These are phyloP conservation scores for Mallotus nudiflorus DNA, from an alignment of 345 rosid species.

Conservation along the genomic window DNA sequence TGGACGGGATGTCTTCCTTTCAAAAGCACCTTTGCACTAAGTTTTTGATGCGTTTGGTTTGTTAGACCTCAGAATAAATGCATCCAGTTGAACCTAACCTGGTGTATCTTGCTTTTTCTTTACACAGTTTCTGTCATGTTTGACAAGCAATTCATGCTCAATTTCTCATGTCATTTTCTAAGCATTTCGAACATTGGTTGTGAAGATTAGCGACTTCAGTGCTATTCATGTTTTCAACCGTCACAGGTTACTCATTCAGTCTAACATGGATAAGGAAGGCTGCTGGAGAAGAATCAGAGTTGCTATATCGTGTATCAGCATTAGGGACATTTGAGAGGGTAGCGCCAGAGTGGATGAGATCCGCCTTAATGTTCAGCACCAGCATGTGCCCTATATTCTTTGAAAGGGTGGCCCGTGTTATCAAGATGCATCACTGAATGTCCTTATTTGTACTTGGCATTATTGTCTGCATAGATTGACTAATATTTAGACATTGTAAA, in stretches of 20 bases:
- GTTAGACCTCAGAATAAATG: too few relatives aligned
- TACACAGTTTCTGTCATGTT: background rate
- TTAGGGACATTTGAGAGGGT: slow-evolving; percentile 78
- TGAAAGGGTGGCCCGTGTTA: slow-evolving; percentile 55
- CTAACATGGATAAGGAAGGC: slow-evolving; percentile 50
- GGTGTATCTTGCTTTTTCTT: background rate
- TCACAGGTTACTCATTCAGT: slow-evolving; percentile 77
- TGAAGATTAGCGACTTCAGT: too few relatives aligned
- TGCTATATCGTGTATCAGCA: slow-evolving; percentile 54
- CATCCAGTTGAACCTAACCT: background rate
- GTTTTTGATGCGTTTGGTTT: too few relatives aligned
- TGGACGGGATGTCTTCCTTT: too few relatives aligned
- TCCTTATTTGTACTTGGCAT: background rate
- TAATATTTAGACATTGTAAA: too few relatives aligned
- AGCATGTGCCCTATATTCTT: slow-evolving; percentile 81
- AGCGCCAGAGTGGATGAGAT: slow-evolving; percentile 94
- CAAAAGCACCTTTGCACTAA: too few relatives aligned
- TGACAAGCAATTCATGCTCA: background rate
- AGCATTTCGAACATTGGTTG: background rate
- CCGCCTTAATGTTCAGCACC: slow-evolving; percentile 60
- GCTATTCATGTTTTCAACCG: slow-evolving; percentile 15
- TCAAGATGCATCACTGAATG: slow-evolving; percentile 39
- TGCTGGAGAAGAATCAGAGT: slow-evolving; percentile 51
- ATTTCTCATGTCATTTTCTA: background rate
- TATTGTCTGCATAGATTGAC: too few relatives aligned